Evolutionary conservation across 148 eudicot species (phyloP), one percentile per base, ranked within the genome.

Genomic region (Agrostemma githago): DNA sequence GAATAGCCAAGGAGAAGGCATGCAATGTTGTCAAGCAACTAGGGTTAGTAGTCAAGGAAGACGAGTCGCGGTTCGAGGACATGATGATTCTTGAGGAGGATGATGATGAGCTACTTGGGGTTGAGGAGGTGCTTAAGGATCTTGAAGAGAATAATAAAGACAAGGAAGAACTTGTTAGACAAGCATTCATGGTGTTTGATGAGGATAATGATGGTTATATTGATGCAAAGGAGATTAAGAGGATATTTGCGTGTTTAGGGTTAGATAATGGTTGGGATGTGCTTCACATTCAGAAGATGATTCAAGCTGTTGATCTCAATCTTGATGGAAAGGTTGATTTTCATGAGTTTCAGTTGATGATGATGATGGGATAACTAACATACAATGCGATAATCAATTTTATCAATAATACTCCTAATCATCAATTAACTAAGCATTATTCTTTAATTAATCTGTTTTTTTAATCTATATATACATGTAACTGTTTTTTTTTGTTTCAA

Each of bases 281-380:
- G 43, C 70, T 19, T 63, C 79, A 83, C 9, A 83, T 83, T 66
- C 78, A 83, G 74, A 77, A 80, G 38, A 83, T 83, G 85, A 80
- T 83, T 80, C 58, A 72, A 78, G 83, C 66, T 3, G 83, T 83
- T 73, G 85, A 83, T 83, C 73, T 83, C 64, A 79, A 80, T 20
- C 79, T 83, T 48, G 85, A 83, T 80, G 83, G 85, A 0, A 83
- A 80, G 51, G 83, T 83, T 77, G 85, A 83, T 80, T 83, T 83
- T 38, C 83, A 79, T 73, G 85, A 83, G 41, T 83, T 83, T 80
- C 74, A 77, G 60, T 75, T 80, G 73, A 83, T 83, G 85, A 83
- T 83, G 85, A 80, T 26, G 34, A 26, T 26, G 34, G 34, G 34
- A 26, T 26, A 26, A 26, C 34, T n/a, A n/a, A n/a, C n/a, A n/a